These are phyloP conservation scores for Cercospora nicotianae DNA, from an alignment of 2,329 filamentous ascomycete species.

Conservation along the genomic window DNA sequence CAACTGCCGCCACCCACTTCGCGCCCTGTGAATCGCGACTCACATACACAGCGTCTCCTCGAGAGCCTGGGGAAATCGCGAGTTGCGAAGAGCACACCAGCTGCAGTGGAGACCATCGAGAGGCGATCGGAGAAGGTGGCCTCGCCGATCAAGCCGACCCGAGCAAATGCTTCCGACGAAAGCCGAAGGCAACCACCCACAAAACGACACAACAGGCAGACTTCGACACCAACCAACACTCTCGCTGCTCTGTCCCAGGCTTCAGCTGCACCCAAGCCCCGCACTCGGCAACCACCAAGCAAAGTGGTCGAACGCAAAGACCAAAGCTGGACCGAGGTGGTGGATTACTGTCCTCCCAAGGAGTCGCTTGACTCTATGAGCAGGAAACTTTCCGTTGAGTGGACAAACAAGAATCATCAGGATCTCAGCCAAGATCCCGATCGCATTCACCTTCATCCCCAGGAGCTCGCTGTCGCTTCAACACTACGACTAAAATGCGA, in stretches of 20 bases:
- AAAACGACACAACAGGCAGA: slow-evolving; percentile 22
- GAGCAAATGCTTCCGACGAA: not conserved
- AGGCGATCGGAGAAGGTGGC: slow-evolving; percentile 8
- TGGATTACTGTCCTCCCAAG: slow-evolving; percentile 33
- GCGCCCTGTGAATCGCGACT: slow-evolving; percentile 16
- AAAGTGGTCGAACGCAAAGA: slow-evolving; percentile 33
- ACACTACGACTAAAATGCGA: slow-evolving; percentile 80
- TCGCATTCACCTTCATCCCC: slow-evolving; percentile 68
- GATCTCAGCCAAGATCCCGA: slow-evolving; percentile 74
- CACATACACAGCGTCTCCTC: slow-evolving; percentile 22
- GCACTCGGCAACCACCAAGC: slow-evolving; percentile 31
- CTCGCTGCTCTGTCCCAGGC: slow-evolving; percentile 12
- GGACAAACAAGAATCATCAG: slow-evolving; percentile 67
- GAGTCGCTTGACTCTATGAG: slow-evolving; percentile 24
- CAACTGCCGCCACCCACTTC: slow-evolving; percentile 19
- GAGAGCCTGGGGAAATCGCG: slow-evolving; percentile 20
- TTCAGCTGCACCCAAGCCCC: slow-evolving; percentile 28
- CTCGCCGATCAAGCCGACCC: slow-evolving; percentile 9
- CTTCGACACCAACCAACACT: slow-evolving; percentile 18
- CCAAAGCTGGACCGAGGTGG: slow-evolving; percentile 31
- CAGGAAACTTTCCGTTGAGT: slow-evolving; percentile 20
- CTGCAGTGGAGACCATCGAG: slow-evolving; percentile 5
- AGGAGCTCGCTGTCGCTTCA: slow-evolving; percentile 74
- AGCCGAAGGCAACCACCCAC: slow-evolving; percentile 16
- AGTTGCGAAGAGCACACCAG: slow-evolving; percentile 20